Conservation (phyloP, 2,329 filamentous ascomycete species). For the Ophiocordyceps sinensis region DNA sequence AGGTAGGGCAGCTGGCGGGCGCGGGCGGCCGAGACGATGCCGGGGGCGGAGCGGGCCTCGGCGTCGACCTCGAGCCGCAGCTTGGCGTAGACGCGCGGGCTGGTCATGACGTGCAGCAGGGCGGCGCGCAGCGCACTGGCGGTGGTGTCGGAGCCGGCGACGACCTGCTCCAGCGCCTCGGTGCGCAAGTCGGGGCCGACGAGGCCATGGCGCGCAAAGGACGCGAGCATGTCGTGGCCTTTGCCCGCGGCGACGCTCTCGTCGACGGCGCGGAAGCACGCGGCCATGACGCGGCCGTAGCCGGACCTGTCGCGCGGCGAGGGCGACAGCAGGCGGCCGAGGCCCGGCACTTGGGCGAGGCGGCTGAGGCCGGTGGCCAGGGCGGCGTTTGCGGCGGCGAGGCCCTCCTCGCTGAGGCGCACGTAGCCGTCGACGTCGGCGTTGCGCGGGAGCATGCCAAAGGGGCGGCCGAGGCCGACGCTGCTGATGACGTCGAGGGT, state of each 20-base stretch:
- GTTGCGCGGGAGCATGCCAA: conserved; percentile 31
- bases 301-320: conserved; percentile 2
- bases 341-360: conserved; percentile 13
- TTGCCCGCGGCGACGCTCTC: too few species aligned
- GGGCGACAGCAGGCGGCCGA: conserved; percentile 14
- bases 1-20: conserved; percentile 27
- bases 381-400: conserved; percentile 11
- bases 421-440: conserved; percentile 27
- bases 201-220: too few species aligned
- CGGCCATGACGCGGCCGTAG: too few species aligned
- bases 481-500: conserved; percentile 38
- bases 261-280: too few species aligned
- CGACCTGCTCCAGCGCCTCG: conserved; percentile 16
- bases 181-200: conserved; percentile 14
- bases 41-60: conserved; percentile 27
- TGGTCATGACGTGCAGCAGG: conserved; percentile 35
- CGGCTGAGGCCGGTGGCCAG: conserved; percentile 14
- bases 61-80: conserved; percentile 34
- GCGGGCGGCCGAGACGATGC: conserved; percentile 16
- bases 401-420: conserved; percentile 17
- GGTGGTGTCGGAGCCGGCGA: conserved; percentile 39
- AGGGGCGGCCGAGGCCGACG: conserved; percentile 33
- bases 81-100: conserved; percentile 28
- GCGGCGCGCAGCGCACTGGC: conserved; percentile 26
- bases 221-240: too few species aligned